A percentile compares a stretch with the other conserved stretches of the same genome.
Conservation (phyloP, 345 rosid genomes). For the Brassica juncea region DNA sequence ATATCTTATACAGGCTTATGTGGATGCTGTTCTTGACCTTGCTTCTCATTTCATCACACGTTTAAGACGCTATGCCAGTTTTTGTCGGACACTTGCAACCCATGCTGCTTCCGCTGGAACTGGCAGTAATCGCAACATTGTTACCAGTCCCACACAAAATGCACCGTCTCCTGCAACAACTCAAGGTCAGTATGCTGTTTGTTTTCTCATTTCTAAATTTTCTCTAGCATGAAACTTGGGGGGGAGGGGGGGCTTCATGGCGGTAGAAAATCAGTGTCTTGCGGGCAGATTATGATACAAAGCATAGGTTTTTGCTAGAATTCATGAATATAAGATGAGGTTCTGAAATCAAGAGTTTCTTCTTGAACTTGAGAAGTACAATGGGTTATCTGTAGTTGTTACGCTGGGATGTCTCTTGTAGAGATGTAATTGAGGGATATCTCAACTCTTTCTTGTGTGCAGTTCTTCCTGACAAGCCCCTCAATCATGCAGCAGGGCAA, state of each 20-base stretch:
- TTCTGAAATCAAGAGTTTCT: constrained; percentile 8
- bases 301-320: constrained; percentile 7
- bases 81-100: constrained; percentile 95
- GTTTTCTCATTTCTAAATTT: constrained; percentile 18
- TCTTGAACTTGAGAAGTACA: not conserved
- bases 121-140: constrained; percentile 82
- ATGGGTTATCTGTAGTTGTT: constrained; percentile 11
- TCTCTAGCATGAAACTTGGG: constrained; percentile 2
- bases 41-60: constrained; percentile 99
- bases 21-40: constrained; percentile 97
- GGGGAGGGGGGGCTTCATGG: not conserved
- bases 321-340: constrained; percentile 9
- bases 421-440: constrained; percentile 2
- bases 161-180: constrained; percentile 69
- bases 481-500: constrained; percentile 65
- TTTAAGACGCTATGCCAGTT: constrained; percentile 95
- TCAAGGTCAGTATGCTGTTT: constrained; percentile 64
- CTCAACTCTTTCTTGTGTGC: constrained; percentile 5
- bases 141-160: constrained; percentile 86
- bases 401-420: constrained; percentile 11
- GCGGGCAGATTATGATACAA: not conserved
- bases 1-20: constrained; percentile 75
- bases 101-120: constrained; percentile 96
- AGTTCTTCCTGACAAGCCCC: constrained; percentile 24
- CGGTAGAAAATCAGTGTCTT: constrained; percentile 2